These are phyloP conservation scores for Mimosa pudica DNA, from an alignment of 306 rosid genomes.

Conservation along the genomic window DNA sequence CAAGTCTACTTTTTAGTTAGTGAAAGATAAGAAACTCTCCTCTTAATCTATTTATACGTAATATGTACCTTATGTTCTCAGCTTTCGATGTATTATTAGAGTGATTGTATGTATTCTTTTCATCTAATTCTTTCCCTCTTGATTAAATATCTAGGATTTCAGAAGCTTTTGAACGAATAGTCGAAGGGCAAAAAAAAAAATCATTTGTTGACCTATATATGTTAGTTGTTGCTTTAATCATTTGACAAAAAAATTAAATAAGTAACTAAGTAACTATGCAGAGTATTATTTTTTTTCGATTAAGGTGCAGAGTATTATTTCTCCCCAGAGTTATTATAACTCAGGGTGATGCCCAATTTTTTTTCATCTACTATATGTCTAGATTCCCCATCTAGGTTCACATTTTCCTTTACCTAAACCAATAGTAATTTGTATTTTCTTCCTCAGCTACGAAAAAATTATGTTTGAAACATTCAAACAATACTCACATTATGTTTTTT, in stretches of 20 bases:
- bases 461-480: not conserved
- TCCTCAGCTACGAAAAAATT: too few relatives aligned
- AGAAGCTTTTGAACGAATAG: too few relatives aligned
- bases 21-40: not conserved
- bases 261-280: not conserved
- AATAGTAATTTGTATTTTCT: too few relatives aligned
- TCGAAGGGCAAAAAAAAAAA: too few relatives aligned
- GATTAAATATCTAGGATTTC: too few relatives aligned
- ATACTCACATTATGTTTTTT: not conserved
- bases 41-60: not conserved
- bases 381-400: not conserved
- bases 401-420: not conserved
- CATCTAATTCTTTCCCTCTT: conserved; percentile 4
- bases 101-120: not conserved
- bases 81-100: not conserved
- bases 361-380: not conserved
- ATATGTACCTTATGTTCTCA: not conserved
- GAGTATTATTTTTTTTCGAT: not conserved
- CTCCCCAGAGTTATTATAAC: not conserved
- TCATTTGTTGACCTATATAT: not conserved
- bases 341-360: not conserved
- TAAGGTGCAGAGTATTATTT: not conserved
- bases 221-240: not conserved
- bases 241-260: not conserved
- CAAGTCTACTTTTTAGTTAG: conserved; percentile 18